phyloP scores from a whole-genome alignment of 768 basidiomycete genomes.

The Asterophora parasitica region DNA sequence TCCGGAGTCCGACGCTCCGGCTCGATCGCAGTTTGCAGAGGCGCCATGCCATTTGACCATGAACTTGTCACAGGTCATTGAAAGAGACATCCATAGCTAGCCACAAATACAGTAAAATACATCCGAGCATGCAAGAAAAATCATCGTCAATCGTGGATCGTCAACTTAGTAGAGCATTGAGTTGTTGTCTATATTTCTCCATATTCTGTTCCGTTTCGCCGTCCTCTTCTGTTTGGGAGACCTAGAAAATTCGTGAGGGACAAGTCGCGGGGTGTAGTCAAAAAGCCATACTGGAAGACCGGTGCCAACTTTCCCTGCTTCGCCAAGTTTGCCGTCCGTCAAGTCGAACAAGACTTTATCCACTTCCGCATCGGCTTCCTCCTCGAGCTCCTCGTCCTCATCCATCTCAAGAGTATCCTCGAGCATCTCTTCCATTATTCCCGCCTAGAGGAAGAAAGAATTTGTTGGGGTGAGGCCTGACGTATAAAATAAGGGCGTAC shows the following conservation, averaged over 20 bases:
- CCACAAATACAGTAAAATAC: conserved; percentile 1
- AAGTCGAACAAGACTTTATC: conserved; percentile 95
- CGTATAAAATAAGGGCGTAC: conserved; percentile 32
- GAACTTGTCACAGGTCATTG: background rate
- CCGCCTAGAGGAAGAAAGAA: conserved; percentile 57
- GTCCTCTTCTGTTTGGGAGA: conserved; percentile 53
- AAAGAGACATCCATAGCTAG: background rate
- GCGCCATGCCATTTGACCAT: no score
- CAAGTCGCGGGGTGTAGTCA: conserved; percentile 8
- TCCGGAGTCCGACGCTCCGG: background rate
- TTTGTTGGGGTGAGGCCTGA: background rate
- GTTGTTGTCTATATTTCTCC: conserved; percentile 86
- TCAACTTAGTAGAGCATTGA: conserved; percentile 80
- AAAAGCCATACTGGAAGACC: conserved; percentile 66
- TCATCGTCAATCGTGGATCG: conserved; percentile 6
- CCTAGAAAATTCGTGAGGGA: conserved; percentile 44
- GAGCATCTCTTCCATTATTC: conserved; percentile 97
- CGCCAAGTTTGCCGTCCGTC: conserved; percentile 93
- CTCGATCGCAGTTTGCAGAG: no score
- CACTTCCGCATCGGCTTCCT: conserved; percentile 96
- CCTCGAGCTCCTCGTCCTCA: conserved; percentile 91
- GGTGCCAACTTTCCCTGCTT: conserved; percentile 66
- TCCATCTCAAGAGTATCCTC: conserved; percentile 89
- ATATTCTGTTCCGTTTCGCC: conserved; percentile 84
- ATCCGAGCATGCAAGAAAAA: conserved; percentile 8